phyloP scores from a whole-genome alignment of 768 basidiomycete genomes.

The Austroboletus eburneus region DNA sequence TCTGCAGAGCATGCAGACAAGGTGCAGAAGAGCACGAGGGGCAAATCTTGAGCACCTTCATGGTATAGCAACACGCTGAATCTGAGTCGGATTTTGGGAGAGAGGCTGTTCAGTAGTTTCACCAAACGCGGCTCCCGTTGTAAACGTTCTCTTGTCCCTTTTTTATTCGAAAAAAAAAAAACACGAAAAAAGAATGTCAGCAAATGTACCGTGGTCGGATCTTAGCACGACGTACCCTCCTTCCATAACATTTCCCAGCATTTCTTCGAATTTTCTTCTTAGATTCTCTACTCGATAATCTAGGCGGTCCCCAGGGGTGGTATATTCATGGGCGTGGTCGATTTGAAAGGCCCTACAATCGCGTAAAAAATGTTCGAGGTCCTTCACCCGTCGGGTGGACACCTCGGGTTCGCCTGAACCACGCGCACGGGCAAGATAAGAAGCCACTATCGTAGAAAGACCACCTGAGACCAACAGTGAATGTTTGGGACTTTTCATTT shows the following conservation, averaged over 20 bases:
- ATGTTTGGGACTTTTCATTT: not conserved
- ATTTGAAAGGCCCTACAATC: slow-evolving; percentile 54
- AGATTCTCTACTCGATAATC: slow-evolving; percentile 2
- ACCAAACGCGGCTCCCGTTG: too few relatives aligned
- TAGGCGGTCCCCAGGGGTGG: slow-evolving; percentile 9
- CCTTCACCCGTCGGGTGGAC: slow-evolving; percentile 50
- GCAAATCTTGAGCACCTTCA: too few relatives aligned
- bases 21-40: too few relatives aligned
- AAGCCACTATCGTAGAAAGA: slow-evolving; percentile 65
- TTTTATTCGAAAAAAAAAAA: too few relatives aligned
- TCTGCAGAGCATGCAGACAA: too few relatives aligned
- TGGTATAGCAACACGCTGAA: too few relatives aligned
- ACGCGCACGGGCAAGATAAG: slow-evolving; percentile 66
- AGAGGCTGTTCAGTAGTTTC: too few relatives aligned
- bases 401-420: slow-evolving; percentile 68
- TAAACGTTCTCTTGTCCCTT: too few relatives aligned
- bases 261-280: slow-evolving; percentile 27
- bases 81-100: too few relatives aligned
- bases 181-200: too few relatives aligned
- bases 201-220: too few relatives aligned
- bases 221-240: slow-evolving; percentile 19
- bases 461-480: slow-evolving; percentile 41
- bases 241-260: slow-evolving; percentile 19
- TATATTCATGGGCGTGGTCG: slow-evolving; percentile 46
- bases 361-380: slow-evolving; percentile 64